Base-by-base conservation (phyloP, 164 flowering plant genomes). In the Vitis cinerea region DNA sequence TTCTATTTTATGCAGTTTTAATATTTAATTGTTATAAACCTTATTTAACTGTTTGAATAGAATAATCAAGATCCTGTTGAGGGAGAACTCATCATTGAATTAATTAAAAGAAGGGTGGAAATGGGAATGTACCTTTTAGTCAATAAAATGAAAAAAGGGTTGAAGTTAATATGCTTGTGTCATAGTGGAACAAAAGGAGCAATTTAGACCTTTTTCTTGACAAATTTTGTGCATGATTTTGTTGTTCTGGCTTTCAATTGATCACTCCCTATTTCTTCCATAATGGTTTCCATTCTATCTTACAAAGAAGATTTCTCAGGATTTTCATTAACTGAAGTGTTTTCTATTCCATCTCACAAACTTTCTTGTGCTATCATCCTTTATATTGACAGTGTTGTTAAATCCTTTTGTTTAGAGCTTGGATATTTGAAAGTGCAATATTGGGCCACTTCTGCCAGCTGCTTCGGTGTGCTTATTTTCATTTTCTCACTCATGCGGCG, bases 361-460 rank as follows among this genome's bases (percentile, higher is more conserved):
- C 8, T 15, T 66, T 13, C 7, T 48, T 16, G 53, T 48, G 10
- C 44, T 23, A 10, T 12, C 16, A 15, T 59, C 61, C 8, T n/a
- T 54, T 49, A 52, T 60, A 29, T 29, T 79, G 67, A 75, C 47
- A 4, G 8, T 71, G 2, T 77, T n/a, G 61, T 75, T 59, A 11
- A 15, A 27, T 68, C 58, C 54, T 64, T 9, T 61, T 74, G 23
- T 71, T 50, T 87, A 94, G 99, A 90, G 68, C 50, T 86, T 70
- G 91, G 82, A 67, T 80, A 86, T 80, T 69, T 86, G 70, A 83
- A 80, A 30, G 30, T 89, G 82, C 97, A 87, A 68, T 94, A 84
- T 67, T 94, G 98, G 98, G 87, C 85, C 31, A 73, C 89, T 2
- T 81, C 81, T 67, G 79, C 80, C 9, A 75, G 88, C 79, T 83